Evolutionary conservation across 83 land plant genomes (phyloP), one percentile per base, ranked within the genome.

Genomic region (Picea abies): DNA sequence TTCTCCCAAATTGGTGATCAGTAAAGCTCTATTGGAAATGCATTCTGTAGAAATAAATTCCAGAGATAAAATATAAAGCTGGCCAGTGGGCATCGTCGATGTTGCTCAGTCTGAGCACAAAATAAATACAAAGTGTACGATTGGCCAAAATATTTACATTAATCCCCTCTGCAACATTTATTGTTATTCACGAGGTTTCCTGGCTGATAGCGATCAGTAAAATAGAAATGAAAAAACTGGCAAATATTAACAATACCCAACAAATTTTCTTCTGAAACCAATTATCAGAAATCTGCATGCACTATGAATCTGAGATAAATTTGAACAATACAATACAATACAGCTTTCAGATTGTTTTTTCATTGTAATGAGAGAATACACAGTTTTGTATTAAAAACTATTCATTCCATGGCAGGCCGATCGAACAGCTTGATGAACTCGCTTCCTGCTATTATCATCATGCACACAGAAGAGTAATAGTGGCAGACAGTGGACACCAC

Each of bases 381-480:
- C 20, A n/a, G 23, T 22, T 35, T 44, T 73, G 56, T n/a, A 41
- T 44, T 44, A 15, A 56, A 10, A 11, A 56, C 58, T 11, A 56
- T 56, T 56, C 60, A 58, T 58, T 58, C 3, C 60, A 14, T 14
- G 60, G 60, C 4, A 58, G 16, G 60, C 60, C 60, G 60, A 73
- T 0, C n/a, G 77, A 17, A 39, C 6, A 72, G n/a, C 16, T 12
- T 23, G 11, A 17, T 5, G n/a, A 4, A 44, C 16, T 73, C 19
- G 44, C 39, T n/a, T 41, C 41, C 5, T 35, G 47, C 20, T 35
- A 2, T 41, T 3, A 8, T 41, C 17, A 41, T 52, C 49, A 22
- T 9, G 78, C 78, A 47, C 97, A 95, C 12, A 95, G 87, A 14
- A 93, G 71, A 44, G 83, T 87, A 67, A 92, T 90, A 19, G 94